Evolutionary conservation across 352 stramenopile genomes (phyloP).

Genomic region (Phytopythium montanum): DNA sequence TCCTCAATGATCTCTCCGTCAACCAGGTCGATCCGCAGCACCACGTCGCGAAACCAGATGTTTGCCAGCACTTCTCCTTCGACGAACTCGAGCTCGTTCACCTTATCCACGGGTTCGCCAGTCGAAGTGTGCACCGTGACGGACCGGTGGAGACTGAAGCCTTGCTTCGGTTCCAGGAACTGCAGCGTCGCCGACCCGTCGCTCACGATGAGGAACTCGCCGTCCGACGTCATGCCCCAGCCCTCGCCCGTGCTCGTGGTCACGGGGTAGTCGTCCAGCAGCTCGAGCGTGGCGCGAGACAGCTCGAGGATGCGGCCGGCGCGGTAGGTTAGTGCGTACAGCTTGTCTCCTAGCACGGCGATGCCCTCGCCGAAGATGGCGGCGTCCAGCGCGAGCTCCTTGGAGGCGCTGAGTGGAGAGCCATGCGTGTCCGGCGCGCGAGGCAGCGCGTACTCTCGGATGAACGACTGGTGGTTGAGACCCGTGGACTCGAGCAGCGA

Average conservation of each 20-base stretch:
- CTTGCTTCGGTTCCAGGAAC: slow-evolving; percentile 70
- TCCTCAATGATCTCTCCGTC: slow-evolving; percentile 63
- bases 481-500: slow-evolving; percentile 75
- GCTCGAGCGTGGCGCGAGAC: slow-evolving; percentile 47
- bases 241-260: slow-evolving; percentile 81
- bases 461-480: slow-evolving; percentile 57
- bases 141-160: slow-evolving; percentile 48
- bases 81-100: slow-evolving; percentile 89
- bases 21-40: slow-evolving; percentile 74
- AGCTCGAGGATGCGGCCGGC: slow-evolving; percentile 56
- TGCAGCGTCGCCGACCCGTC: slow-evolving; percentile 74
- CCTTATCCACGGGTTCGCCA: slow-evolving; percentile 36
- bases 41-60: slow-evolving; percentile 76
- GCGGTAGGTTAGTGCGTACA: slow-evolving; percentile 86
- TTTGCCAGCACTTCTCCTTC: slow-evolving; percentile 83
- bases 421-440: slow-evolving; percentile 3
- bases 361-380: slow-evolving; percentile 82
- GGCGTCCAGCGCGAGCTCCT: slow-evolving; percentile 55
- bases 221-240: slow-evolving; percentile 87
- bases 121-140: slow-evolving; percentile 46
- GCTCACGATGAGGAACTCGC: slow-evolving; percentile 77
- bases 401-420: slow-evolving; percentile 13
- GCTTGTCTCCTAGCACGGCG: slow-evolving; percentile 58
- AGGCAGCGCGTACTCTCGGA: slow-evolving; percentile 57
- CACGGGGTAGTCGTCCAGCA: slow-evolving; percentile 50